Conservation (phyloP, 2,329 filamentous ascomycete species). For the Diaporthe longicolla region DNA sequence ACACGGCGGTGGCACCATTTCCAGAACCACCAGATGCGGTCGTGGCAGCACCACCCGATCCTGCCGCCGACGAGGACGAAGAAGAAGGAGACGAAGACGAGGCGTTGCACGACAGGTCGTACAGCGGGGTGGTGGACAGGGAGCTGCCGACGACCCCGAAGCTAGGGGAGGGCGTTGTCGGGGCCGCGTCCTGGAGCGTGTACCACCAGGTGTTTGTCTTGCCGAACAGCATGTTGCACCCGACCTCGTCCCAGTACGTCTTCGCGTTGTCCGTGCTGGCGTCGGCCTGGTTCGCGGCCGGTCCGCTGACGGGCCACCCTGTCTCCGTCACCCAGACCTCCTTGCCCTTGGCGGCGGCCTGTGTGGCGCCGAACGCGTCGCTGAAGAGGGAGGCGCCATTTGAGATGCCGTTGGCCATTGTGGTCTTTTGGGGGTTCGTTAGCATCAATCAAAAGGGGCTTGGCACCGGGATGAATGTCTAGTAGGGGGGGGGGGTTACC, state of each 20-base stretch:
- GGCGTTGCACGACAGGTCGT: slow-evolving; percentile 72
- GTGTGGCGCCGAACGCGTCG: slow-evolving; percentile 73
- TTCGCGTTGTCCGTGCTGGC: slow-evolving; percentile 70
- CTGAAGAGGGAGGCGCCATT: slow-evolving; percentile 78
- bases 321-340: slow-evolving; percentile 44
- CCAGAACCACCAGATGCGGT: not conserved
- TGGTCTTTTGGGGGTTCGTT: slow-evolving; percentile 66
- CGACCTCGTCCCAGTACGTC: slow-evolving; percentile 85
- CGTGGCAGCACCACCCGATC: not conserved
- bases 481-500: not conserved
- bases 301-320: slow-evolving; percentile 39
- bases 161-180: slow-evolving; percentile 73
- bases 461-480: too few species aligned
- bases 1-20: slow-evolving; percentile 4
- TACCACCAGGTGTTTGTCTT: slow-evolving; percentile 81
- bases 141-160: slow-evolving; percentile 77
- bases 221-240: slow-evolving; percentile 75
- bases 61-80: not conserved
- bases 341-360: slow-evolving; percentile 59
- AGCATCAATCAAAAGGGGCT: not conserved
- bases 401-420: slow-evolving; percentile 74
- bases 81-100: slow-evolving; percentile 46
- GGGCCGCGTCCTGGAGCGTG: slow-evolving; percentile 77
- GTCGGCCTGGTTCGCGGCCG: slow-evolving; percentile 38
- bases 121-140: slow-evolving; percentile 69